These are phyloP conservation scores for Populus hybrid DNA, from an alignment of 441 rosid species.

Conservation along the genomic window DNA sequence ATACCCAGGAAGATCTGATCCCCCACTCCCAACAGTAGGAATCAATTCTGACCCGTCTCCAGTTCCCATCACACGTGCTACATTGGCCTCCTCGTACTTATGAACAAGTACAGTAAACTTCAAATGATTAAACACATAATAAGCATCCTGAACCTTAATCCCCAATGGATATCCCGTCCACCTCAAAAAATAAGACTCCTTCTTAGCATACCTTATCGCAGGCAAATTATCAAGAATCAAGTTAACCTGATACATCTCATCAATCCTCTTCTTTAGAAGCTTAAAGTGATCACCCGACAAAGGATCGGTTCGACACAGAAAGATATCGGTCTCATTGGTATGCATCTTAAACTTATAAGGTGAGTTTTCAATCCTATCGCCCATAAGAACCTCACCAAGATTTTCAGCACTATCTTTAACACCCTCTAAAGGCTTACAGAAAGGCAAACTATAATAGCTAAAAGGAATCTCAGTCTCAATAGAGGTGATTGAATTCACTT, in stretches of 20 bases:
- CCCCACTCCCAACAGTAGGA: constrained; percentile 44
- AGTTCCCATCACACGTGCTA: constrained; percentile 81
- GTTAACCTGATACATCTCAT: constrained; percentile 88
- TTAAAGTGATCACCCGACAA: constrained; percentile 49
- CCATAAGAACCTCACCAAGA: constrained; percentile 82
- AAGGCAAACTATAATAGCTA: constrained; percentile 77
- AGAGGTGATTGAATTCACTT: constrained; percentile 85
- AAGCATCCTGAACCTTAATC: constrained; percentile 60
- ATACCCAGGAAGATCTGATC: constrained; percentile 54
- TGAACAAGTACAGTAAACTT: constrained; percentile 81
- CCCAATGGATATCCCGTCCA: constrained; percentile 90
- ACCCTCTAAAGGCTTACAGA: constrained; percentile 64
- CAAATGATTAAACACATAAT: constrained; percentile 82
- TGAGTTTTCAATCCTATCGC: constrained; percentile 87
- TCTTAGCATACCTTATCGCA: constrained; percentile 70
- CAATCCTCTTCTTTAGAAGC: constrained; percentile 72
- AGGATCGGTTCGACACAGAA: constrained; percentile 51
- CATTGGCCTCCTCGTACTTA: constrained; percentile 73
- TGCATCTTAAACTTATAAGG: constrained; percentile 73
- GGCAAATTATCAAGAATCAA: constrained; percentile 78
- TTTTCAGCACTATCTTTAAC: constrained; percentile 87
- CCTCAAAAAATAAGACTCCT: constrained; percentile 57
- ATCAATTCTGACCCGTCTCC: constrained; percentile 79
- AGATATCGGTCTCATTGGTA: constrained; percentile 58
- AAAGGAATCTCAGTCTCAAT: constrained; percentile 82